phyloP scores from a whole-genome alignment of 228 moss, liverwort and hornwort genomes.

The Sphagnum magellanicum region DNA sequence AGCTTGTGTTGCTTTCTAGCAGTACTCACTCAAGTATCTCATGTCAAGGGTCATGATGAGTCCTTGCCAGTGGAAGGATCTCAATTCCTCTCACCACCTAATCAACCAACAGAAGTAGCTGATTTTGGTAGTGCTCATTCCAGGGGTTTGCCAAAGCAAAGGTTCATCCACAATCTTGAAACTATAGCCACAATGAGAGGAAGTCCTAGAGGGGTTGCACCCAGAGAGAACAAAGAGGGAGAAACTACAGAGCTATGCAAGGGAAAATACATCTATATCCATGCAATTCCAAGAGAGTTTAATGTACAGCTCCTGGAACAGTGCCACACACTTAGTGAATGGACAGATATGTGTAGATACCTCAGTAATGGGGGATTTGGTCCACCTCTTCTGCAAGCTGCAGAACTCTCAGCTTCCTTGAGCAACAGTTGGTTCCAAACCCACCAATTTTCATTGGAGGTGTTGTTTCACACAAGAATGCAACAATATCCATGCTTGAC shows the following conservation, averaged over 20 bases:
- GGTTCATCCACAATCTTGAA: no score
- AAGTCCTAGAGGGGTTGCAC: no score
- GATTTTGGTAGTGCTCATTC: no score
- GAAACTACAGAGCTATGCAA: conserved; percentile 22
- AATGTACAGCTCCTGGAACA: conserved; percentile 38
- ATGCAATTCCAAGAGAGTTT: conserved; percentile 42
- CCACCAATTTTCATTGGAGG: conserved; percentile 62
- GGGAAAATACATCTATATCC: conserved; percentile 51
- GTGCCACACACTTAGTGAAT: conserved; percentile 36
- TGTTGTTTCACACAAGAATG: conserved; percentile 67
- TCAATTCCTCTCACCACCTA: no score
- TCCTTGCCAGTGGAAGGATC: no score
- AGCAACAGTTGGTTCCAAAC: conserved; percentile 67
- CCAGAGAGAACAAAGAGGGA: no score
- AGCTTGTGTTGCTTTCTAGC: no score
- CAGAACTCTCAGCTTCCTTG: conserved; percentile 42
- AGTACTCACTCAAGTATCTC: no score
- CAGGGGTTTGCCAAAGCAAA: no score
- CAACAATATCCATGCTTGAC: conserved; percentile 66
- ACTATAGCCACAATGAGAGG: no score
- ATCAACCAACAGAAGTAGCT: no score
- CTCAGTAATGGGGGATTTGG: conserved; percentile 64
- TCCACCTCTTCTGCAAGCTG: conserved; percentile 23
- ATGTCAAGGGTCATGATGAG: no score
- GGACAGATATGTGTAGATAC: conserved; percentile 63